A percentile compares a stretch with the other conserved stretches of the same genome.
Evolutionary conservation across 495 filamentous ascomycete species (phyloP).

Genomic region (Hypoxylon trugodes): DNA sequence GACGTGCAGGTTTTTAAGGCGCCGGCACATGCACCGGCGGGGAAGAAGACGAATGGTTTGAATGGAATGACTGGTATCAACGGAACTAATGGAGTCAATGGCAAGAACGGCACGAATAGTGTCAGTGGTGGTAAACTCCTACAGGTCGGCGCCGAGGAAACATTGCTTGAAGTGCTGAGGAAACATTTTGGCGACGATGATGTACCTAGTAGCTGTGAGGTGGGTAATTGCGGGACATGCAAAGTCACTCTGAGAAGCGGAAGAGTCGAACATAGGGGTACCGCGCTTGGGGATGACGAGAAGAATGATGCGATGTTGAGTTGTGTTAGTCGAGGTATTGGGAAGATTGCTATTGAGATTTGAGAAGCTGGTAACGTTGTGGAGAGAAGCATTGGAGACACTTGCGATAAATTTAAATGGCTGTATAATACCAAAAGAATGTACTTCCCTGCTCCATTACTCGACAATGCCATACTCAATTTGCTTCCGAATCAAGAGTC

Average conservation of each 20-base stretch:
- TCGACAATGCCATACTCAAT: no score
- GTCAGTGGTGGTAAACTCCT: constrained; percentile 38
- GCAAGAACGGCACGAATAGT: no score
- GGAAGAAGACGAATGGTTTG: no score
- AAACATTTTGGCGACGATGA: constrained; percentile 48
- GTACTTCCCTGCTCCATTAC: no score
- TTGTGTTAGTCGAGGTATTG: constrained; percentile 59
- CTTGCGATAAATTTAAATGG: no score
- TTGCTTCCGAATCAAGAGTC: no score
- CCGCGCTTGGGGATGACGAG: constrained; percentile 55
- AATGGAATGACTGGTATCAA: no score
- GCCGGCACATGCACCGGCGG: constrained; percentile 8
- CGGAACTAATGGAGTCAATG: no score
- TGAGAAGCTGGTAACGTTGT: no score
- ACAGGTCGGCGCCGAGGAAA: constrained; percentile 53
- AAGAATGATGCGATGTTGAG: constrained; percentile 53
- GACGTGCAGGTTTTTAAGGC: constrained; percentile 60
- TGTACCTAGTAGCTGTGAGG: constrained; percentile 62
- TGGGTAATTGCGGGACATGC: constrained; percentile 69
- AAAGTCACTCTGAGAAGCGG: constrained; percentile 57
- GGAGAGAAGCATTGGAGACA: no score
- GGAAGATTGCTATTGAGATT: constrained; percentile 56
- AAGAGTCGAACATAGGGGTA: constrained; percentile 62
- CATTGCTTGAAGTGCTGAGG: constrained; percentile 53
- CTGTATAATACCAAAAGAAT: no score